Conservation (phyloP, 2,329 filamentous ascomycete species). For the Volutella citrinella region DNA sequence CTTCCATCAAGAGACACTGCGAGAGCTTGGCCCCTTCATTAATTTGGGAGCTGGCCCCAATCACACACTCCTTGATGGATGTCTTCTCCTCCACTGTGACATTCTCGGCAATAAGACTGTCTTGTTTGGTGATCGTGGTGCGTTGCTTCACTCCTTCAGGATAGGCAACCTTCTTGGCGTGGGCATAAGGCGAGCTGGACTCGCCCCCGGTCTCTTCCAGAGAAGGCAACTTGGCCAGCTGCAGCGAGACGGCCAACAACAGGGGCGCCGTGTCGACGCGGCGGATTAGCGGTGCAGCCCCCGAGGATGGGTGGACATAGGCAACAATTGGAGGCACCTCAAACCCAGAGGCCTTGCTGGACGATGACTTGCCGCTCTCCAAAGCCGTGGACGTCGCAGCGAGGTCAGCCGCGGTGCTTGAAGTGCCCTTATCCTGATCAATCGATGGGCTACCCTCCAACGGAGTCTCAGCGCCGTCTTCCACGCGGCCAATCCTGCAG, state of each 20-base stretch:
- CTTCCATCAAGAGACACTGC: slow-evolving; percentile 92
- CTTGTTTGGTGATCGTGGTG: slow-evolving; percentile 77
- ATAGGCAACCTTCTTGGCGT: slow-evolving; percentile 76
- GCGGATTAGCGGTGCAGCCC: slow-evolving; percentile 65
- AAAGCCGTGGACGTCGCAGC: slow-evolving; percentile 5
- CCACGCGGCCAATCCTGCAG: slow-evolving; percentile 38
- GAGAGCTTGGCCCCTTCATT: slow-evolving; percentile 79
- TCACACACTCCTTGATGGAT: slow-evolving; percentile 87
- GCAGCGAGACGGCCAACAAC: slow-evolving; percentile 76
- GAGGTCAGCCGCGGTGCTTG: not conserved
- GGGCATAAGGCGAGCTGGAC: slow-evolving; percentile 69
- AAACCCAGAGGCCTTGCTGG: slow-evolving; percentile 17
- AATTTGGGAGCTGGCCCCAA: slow-evolving; percentile 86
- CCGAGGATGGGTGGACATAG: slow-evolving; percentile 68
- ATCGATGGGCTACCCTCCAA: slow-evolving; percentile 25
- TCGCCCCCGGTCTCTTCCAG: slow-evolving; percentile 60
- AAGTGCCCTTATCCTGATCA: slow-evolving; percentile 6
- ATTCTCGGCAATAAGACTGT: slow-evolving; percentile 84
- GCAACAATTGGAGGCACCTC: slow-evolving; percentile 71
- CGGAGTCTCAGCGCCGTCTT: slow-evolving; percentile 36
- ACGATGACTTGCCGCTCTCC: slow-evolving; percentile 7
- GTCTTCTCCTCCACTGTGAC: slow-evolving; percentile 85
- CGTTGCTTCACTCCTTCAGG: slow-evolving; percentile 76
- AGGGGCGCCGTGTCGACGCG: slow-evolving; percentile 85
- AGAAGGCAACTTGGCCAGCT: slow-evolving; percentile 79